These are phyloP conservation scores for Lactifluus piperatus DNA, from an alignment of 768 basidiomycete species.

Conservation along the genomic window DNA sequence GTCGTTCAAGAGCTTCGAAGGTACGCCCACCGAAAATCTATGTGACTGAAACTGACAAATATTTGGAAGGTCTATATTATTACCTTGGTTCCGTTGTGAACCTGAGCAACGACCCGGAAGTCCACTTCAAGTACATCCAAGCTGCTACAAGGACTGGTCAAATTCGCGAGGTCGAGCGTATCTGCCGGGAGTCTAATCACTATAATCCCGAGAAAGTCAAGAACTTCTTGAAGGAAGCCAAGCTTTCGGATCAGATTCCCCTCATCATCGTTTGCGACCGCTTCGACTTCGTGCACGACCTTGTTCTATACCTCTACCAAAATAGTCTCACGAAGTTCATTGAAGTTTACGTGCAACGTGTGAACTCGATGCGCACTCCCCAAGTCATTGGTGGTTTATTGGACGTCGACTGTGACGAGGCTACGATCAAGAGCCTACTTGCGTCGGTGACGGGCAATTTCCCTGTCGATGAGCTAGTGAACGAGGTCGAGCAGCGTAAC, in stretches of 20 bases:
- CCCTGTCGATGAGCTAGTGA: conserved; percentile 95
- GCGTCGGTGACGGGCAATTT: conserved; percentile 94
- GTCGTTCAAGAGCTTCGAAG: conserved; percentile 95
- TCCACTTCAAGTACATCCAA: conserved; percentile 99
- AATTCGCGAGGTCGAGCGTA: conserved; percentile 97
- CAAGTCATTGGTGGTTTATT: conserved; percentile 95
- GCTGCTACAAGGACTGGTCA: conserved; percentile 97
- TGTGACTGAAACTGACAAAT: background rate
- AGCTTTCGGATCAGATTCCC: conserved; percentile 91
- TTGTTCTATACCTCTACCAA: conserved; percentile 97
- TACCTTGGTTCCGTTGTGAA: conserved; percentile 98
- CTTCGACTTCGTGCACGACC: conserved; percentile 98
- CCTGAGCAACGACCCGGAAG: conserved; percentile 90
- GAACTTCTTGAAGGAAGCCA: conserved; percentile 99
- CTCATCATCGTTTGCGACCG: conserved; percentile 99
- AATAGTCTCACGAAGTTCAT: conserved; percentile 95
- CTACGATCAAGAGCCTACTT: conserved; percentile 88
- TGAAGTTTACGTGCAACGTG: conserved; percentile 98
- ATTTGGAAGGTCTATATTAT: conserved; percentile 75
- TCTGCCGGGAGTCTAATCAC: conserved; percentile 92
- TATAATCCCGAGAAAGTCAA: conserved; percentile 99
- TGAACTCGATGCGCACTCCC: conserved; percentile 94
- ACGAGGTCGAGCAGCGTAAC: conserved; percentile 95
- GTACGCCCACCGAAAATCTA: conserved; percentile 29
- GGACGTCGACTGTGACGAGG: conserved; percentile 97